Evolutionary conservation across 495 filamentous ascomycete genomes (phyloP), one percentile per base, ranked within the genome.

Genomic region (Tuber borchii): DNA sequence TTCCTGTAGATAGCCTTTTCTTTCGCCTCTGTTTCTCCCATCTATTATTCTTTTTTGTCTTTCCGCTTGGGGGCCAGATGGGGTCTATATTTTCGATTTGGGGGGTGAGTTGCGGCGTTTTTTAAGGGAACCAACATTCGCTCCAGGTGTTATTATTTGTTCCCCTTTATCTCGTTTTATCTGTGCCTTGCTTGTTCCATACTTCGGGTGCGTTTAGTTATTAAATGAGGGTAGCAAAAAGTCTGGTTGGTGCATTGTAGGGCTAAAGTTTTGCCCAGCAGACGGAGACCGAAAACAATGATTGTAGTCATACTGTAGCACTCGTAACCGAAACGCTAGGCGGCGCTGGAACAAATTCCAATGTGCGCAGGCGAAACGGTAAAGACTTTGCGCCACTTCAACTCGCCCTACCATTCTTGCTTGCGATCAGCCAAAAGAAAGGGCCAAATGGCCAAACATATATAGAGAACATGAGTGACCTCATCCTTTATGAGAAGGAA

Each of bases 1-100:
- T 39, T 37, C 9, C 31, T 68, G 31, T 56, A 73, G 14, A 76
- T 51, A 45, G 22, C 16, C 17, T n/a, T 76, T 56, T 77, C 43
- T 42, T 26, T 48, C 43, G 9, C 39, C 42, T 26, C 56, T n/a
- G 26, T 26, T 9, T 34, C 74, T 26, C 69, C 22, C 39, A 65
- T 40, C 31, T 14, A 43, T 78, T 73, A n/a, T 20, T 56, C 20
- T 44, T 48, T 44, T 77, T n/a, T 7, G 34, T 9, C 56, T 37
- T 19, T 73, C 16, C 6, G 26, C 37, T 73, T 73, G 26, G 51
- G 71, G 31, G n/a, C n/a, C 45, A 9, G n/a, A 51, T 61, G 14
- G 44, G 37, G 39, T 51, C 51, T 73, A 48, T 40, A 48, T 40
- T 12, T 37, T 40, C 43, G 14, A 16, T 40, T 40, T 16, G 17